Evolutionary conservation across 2,329 filamentous ascomycete species (phyloP), one percentile per base, ranked within the genome.

Genomic region (Hymenoscyphus infarciens): DNA sequence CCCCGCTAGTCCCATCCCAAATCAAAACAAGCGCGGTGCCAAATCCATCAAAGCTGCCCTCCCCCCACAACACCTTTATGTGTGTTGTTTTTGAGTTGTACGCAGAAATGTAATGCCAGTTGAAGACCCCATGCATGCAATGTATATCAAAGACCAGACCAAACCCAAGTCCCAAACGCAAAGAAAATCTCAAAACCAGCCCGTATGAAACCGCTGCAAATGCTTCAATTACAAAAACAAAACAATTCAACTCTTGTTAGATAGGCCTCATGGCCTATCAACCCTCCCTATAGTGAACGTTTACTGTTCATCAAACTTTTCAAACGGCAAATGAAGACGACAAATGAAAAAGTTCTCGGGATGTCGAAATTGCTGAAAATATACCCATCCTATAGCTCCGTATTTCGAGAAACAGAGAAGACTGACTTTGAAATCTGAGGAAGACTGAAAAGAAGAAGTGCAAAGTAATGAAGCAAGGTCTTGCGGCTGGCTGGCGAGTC

Each of bases 221-320:
- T 72, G 69, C 71, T 67, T 68, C 60, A 66, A 66, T 59, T 61
- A 71, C 68, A 68, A 63, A 69, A 63, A 68, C 60, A 67, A 63
- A 64, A 66, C 62, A 61, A 62, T 62, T 68, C 35, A 61, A 61
- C 61, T 65, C 61, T 15, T 64, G 35, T 54, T 64, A 25, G 61
- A 62, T 59, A 56, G 38, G 63, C 25, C 39, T 49, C 31, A 33
- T 45, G 62, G 27, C 57, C 38, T 63, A 54, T 56, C 42, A 54
- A 25, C 63, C 56, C 57, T 54, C 58, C 55, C 63, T 42, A 59
- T 49, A 38, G 57, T 57, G 59, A 45, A 56, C 42, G 45, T 63
- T 35, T 49, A 29, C 56, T 59, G 31, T 60, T 64, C 57, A 63
- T 62, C 59, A 61, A 60, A 42, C 54, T 42, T 57, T 59, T 61